Base-by-base conservation (phyloP, 139 green algal species). In the Picochlorum sp. region DNA sequence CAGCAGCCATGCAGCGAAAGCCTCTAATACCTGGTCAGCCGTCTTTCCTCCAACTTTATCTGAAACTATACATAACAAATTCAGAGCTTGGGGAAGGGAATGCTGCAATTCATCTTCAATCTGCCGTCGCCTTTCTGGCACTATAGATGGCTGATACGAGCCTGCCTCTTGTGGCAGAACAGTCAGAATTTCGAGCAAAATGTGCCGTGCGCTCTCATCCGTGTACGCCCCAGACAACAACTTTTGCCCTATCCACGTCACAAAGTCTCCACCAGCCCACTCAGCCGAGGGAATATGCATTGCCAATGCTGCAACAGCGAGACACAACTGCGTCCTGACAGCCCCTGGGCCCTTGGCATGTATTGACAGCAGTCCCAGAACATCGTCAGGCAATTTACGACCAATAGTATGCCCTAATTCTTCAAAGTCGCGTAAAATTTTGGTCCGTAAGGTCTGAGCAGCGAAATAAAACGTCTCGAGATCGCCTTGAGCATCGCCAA, bases 381-480 rank as follows among this genome's bases (percentile, higher is more conserved):
- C 61, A 47, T 79, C 87, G 45, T 91, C 80, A 4, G 88, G 77
- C 61, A 96, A 74, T 38, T 60, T 69, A 38, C 59, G 41, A 14
- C 80, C 69, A 3, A 87, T 76, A 0, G 70, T 51, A 1, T 61
- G 63, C 4, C 86, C 88, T 23, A 96, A 82, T 75, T 96, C 90
- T 62, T 96, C 90, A 77, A 88, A 96, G 66, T 96, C 90, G 0
- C 83, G 71, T 65, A 91, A 83, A 4, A 96, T 81, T 85, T 96
- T 96, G 14, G 87, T 94, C 13, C 90, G 78, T 6, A 96, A 77
- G 7, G 90, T 96, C 64, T 96, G 85, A 1, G 90, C 88, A 24
- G 75, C 86, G 51, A 96, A 94, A 76, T 94, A 94, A 20, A 88
- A 84, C 6, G 84, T 78, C 45, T 96, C 88, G 67, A 90, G 67